These are phyloP conservation scores for Solanum chmielewskii DNA, from an alignment of 257 asterid species.

Conservation along the genomic window DNA sequence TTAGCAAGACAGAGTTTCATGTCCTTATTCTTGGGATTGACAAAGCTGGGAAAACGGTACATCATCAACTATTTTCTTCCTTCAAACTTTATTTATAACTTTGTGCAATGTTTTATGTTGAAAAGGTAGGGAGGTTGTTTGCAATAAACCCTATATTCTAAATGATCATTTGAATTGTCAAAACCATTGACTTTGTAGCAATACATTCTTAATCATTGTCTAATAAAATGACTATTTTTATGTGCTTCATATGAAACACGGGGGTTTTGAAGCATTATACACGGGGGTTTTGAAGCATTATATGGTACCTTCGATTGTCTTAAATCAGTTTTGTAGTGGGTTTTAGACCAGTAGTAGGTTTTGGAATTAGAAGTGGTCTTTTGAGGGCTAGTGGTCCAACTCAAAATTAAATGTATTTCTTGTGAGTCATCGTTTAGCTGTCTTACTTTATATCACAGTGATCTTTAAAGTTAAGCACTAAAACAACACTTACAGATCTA, in stretches of 20 bases:
- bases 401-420: background rate
- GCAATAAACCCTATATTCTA: background rate
- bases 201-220: background rate
- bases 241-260: background rate
- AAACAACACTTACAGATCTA: background rate
- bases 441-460: background rate
- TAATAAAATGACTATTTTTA: background rate
- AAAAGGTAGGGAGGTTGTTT: background rate
- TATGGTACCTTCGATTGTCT: background rate
- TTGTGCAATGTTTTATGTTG: background rate
- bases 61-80: background rate
- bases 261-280: background rate
- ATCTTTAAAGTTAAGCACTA: background rate
- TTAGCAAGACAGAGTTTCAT: conserved; percentile 85
- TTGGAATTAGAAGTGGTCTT: background rate
- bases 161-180: background rate
- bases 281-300: background rate
- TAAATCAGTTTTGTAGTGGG: background rate
- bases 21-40: conserved; percentile 95
- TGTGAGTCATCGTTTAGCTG: background rate
- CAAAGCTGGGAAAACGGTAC: conserved; percentile 92
- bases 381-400: background rate
- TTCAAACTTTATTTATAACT: background rate
- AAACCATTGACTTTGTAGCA: background rate
- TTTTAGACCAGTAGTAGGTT: background rate